Evolutionary conservation across 1,284 basidiomycete genomes (phyloP).

Genomic region (Sporisorium iseilematis-ciliati): DNA sequence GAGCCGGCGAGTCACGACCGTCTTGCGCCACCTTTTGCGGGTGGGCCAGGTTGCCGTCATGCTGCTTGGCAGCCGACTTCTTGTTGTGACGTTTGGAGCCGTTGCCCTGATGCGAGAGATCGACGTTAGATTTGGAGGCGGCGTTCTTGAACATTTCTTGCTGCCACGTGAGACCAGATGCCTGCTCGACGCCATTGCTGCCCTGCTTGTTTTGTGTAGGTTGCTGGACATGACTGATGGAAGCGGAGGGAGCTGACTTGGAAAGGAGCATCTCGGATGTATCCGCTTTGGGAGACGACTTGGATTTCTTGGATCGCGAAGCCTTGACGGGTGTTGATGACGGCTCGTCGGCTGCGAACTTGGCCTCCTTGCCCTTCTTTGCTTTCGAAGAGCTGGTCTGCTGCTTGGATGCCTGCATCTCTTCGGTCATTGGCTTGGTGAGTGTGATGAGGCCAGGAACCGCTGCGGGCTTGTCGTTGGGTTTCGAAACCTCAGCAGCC

Average conservation of each 20-base stretch:
- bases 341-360: slow-evolving; percentile 29
- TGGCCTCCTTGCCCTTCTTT: slow-evolving; percentile 49
- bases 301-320: slow-evolving; percentile 36
- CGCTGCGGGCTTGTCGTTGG: slow-evolving; percentile 12
- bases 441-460: slow-evolving; percentile 56
- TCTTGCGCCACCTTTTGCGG: slow-evolving; percentile 42
- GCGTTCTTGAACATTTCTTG: slow-evolving; percentile 51
- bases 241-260: slow-evolving; percentile 45
- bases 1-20: slow-evolving; percentile 41
- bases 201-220: slow-evolving; percentile 15
- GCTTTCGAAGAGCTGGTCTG: slow-evolving; percentile 13
- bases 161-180: slow-evolving; percentile 55
- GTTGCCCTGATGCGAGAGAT: slow-evolving; percentile 27
- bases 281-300: slow-evolving; percentile 38
- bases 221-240: slow-evolving; percentile 23
- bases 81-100: slow-evolving; percentile 28
- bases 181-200: slow-evolving; percentile 16
- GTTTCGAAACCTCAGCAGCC: slow-evolving; percentile 10
- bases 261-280: slow-evolving; percentile 44
- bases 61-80: slow-evolving; percentile 28
- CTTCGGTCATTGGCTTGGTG: slow-evolving; percentile 47
- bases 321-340: slow-evolving; percentile 39
- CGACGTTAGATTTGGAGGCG: slow-evolving; percentile 25
- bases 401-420: slow-evolving; percentile 42
- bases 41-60: slow-evolving; percentile 48